Conservation (phyloP, 805 yeast species). For the Yarrowia sp. region DNA sequence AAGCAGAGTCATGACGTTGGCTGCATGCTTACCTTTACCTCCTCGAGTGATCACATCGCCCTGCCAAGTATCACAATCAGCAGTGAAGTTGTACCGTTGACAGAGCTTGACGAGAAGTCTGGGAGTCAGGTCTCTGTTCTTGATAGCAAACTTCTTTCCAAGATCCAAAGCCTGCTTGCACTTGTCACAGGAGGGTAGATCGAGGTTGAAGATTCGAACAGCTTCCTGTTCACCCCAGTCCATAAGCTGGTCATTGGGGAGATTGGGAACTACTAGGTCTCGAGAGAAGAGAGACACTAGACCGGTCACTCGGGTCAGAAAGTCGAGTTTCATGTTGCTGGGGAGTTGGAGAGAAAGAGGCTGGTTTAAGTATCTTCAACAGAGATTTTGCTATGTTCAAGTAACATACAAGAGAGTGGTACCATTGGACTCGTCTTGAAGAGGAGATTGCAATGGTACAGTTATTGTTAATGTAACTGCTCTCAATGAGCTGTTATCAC, state of each 20-base stretch:
- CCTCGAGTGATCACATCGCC: conserved; percentile 9
- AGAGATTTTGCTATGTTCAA: too few relatives aligned
- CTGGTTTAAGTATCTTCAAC: too few relatives aligned
- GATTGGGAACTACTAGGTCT: background rate
- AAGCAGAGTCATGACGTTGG: conserved; percentile 51
- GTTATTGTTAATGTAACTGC: background rate
- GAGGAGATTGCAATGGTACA: background rate
- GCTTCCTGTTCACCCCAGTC: background rate
- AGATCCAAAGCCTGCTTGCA: background rate
- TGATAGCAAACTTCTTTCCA: background rate
- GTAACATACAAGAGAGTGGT: background rate
- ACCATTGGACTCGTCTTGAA: background rate
- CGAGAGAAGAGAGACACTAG: background rate
- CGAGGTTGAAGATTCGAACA: background rate
- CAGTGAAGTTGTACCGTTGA: background rate
- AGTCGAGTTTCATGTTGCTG: background rate
- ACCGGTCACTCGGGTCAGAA: background rate
- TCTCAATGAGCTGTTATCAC: background rate
- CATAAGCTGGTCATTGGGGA: background rate
- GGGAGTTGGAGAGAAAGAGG: too few relatives aligned
- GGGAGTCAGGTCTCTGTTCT: background rate
- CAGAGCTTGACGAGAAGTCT: background rate
- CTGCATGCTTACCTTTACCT: conserved; percentile 39
- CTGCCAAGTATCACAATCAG: background rate
- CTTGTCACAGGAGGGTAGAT: background rate